These are phyloP conservation scores for Agaricus blazei DNA, from an alignment of 768 basidiomycete species.

Conservation along the genomic window DNA sequence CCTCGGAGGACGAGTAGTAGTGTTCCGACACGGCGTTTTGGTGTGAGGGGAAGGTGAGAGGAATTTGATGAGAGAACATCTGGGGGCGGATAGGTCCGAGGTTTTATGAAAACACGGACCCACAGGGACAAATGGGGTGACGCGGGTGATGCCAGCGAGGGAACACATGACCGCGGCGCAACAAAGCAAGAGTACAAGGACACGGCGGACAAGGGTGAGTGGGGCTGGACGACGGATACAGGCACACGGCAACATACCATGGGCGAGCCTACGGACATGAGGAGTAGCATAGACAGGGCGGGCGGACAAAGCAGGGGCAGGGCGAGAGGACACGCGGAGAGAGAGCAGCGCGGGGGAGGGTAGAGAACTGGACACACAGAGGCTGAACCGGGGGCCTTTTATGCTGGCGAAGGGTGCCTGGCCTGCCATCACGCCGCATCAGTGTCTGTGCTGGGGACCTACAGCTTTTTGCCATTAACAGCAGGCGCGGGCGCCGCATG, in stretches of 20 bases:
- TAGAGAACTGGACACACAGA: background rate
- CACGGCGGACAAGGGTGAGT: background rate
- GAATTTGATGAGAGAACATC: constrained; percentile 1
- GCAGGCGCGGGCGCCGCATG: background rate
- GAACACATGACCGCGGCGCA: background rate
- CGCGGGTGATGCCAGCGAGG: background rate
- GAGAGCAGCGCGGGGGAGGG: background rate
- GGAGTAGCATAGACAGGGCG: background rate
- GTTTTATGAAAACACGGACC: constrained; percentile 8
- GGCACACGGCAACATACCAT: background rate
- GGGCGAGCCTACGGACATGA: background rate
- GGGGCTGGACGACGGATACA: background rate
- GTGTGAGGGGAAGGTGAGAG: background rate
- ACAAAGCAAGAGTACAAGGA: constrained; percentile 6
- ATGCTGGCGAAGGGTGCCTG: background rate
- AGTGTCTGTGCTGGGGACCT: background rate
- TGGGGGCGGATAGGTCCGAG: constrained; percentile 2
- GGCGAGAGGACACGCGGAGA: background rate
- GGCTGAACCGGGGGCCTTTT: background rate
- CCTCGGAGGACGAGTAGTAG: constrained; percentile 2
- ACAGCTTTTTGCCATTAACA: constrained; percentile 6
- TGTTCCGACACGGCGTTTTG: constrained; percentile 9
- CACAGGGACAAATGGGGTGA: constrained; percentile 6
- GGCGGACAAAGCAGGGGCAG: background rate
- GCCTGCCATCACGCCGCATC: background rate